Evolutionary conservation across 208 protist species (phyloP).

Genomic region (Eutreptiella sp.): DNA sequence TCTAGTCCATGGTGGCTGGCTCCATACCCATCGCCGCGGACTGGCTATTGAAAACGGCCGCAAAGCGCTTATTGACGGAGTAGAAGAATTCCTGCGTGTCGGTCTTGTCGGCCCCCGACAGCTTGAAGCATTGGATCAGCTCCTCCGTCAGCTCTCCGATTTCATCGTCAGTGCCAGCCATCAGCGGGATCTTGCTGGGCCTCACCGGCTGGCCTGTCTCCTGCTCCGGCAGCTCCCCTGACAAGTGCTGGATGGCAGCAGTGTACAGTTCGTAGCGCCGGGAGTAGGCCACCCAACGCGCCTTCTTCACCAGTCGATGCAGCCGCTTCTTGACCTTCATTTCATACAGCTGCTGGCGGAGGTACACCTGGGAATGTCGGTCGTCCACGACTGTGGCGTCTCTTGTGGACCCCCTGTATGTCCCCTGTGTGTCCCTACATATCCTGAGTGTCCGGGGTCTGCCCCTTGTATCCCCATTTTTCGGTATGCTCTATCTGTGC

Average conservation of each 20-base stretch:
- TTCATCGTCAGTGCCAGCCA: conserved; percentile 18
- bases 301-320: not conserved
- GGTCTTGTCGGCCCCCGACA: not conserved
- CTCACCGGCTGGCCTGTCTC: too few species aligned
- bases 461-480: too few species aligned
- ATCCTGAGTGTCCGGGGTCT: too few species aligned
- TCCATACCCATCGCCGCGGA: not conserved
- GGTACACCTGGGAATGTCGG: not conserved
- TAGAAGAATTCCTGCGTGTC: conserved; percentile 38
- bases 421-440: too few species aligned
- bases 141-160: conserved; percentile 31
- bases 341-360: not conserved
- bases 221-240: too few species aligned
- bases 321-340: not conserved
- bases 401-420: too few species aligned
- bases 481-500: too few species aligned
- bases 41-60: conserved; percentile 31
- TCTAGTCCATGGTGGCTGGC: too few species aligned
- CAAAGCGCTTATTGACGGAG: conserved; percentile 29
- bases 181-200: conserved; percentile 12
- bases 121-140: conserved; percentile 27
- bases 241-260: not conserved
- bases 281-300: not conserved
- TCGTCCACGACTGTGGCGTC: not conserved
- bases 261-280: conserved; percentile 1